These are phyloP conservation scores for Camellia japonica DNA, from an alignment of 148 eudicot species.

Conservation along the genomic window DNA sequence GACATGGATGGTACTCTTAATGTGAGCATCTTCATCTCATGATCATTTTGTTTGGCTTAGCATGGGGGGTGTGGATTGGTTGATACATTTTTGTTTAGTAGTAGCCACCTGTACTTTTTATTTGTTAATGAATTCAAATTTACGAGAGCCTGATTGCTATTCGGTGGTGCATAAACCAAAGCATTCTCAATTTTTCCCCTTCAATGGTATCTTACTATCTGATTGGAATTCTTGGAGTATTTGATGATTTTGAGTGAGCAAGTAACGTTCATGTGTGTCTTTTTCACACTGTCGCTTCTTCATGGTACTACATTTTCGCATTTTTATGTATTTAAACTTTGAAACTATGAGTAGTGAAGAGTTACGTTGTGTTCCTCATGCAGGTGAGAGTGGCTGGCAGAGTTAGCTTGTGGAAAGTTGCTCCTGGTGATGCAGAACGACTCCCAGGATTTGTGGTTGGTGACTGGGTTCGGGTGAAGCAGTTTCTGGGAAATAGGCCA, in stretches of 20 bases:
- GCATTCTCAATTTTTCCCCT: not conserved
- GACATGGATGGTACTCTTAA: slow-evolving; percentile 94
- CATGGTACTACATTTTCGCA: not conserved
- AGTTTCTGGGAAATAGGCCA: slow-evolving; percentile 68
- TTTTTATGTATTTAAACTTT: not conserved
- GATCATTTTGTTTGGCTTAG: slow-evolving; percentile 5
- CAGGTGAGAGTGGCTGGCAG: slow-evolving; percentile 85
- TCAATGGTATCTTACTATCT: not conserved
- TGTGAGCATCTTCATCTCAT: slow-evolving; percentile 39
- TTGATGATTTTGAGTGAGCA: not conserved
- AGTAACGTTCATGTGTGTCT: not conserved
- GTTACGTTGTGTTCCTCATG: not conserved
- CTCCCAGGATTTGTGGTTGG: slow-evolving; percentile 88
- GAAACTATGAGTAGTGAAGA: not conserved
- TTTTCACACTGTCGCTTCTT: not conserved
- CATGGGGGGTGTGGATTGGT: not conserved
- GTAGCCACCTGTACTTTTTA: not conserved
- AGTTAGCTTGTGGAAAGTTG: slow-evolving; percentile 72
- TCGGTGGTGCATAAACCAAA: not conserved
- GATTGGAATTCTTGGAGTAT: not conserved
- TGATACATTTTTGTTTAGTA: not conserved
- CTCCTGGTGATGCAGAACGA: slow-evolving; percentile 88
- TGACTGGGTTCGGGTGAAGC: slow-evolving; percentile 95
- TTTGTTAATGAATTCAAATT: not conserved
- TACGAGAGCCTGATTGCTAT: not conserved